Conservation (phyloP, 2,329 filamentous ascomycete species). For the Nemania diffusa region DNA sequence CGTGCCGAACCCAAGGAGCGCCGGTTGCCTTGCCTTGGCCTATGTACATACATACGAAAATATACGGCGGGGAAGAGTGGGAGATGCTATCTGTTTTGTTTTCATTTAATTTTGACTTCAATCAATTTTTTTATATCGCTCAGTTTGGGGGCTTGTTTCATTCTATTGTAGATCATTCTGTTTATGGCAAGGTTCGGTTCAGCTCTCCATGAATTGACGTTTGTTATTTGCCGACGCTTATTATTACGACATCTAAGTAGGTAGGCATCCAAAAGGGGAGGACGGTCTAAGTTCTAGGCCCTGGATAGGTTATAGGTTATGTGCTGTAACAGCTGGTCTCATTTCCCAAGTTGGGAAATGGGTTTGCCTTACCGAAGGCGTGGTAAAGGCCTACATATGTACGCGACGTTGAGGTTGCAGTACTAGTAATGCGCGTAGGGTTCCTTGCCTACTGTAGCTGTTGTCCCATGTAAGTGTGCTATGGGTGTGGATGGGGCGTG, state of each 20-base stretch:
- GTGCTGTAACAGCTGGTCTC: slow-evolving; percentile 1
- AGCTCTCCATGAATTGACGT: slow-evolving; percentile 15
- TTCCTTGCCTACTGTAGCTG: background rate
- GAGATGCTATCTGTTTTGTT: background rate
- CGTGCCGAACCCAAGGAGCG: background rate
- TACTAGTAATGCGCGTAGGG: slow-evolving; percentile 18
- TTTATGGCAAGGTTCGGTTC: background rate
- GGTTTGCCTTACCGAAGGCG: slow-evolving; percentile 35
- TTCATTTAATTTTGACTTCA: background rate
- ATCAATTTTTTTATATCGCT: background rate
- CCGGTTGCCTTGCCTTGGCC: slow-evolving; percentile 18
- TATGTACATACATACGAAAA: slow-evolving; percentile 17
- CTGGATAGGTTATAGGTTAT: background rate
- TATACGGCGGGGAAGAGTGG: slow-evolving; percentile 32
- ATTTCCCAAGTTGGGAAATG: slow-evolving; percentile 7
- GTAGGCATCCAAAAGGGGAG: background rate
- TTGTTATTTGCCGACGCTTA: slow-evolving; percentile 20
- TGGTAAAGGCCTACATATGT: slow-evolving; percentile 39
- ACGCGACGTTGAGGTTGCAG: slow-evolving; percentile 25
- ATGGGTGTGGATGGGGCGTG: background rate
- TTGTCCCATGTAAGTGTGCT: slow-evolving; percentile 1
- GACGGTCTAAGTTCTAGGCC: background rate
- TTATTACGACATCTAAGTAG: slow-evolving; percentile 2
- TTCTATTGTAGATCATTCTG: slow-evolving; percentile 2
- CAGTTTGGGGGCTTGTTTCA: slow-evolving; percentile 32